A percentile compares a stretch with the other conserved stretches of the same genome.
Conservation (phyloP, 345 rosid species). For the Eucalyptus virginea region DNA sequence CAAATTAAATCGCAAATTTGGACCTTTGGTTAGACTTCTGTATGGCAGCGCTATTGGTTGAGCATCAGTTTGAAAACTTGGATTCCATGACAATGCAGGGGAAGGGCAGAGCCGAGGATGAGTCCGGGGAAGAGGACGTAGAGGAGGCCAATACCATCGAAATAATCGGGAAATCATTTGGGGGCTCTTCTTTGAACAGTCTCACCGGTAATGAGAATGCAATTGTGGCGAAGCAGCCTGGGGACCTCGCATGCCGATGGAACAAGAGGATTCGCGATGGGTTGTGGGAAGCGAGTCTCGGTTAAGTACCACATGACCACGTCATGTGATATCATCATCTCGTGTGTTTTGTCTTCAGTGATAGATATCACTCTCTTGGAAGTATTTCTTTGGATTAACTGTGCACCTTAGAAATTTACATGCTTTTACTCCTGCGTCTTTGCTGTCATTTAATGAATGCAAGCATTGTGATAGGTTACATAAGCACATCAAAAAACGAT, state of each 20-base stretch:
- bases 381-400: not conserved
- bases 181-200: constrained; percentile 33
- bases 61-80: too few species aligned
- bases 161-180: constrained; percentile 36
- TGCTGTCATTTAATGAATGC: not conserved
- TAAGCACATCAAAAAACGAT: constrained; percentile 62
- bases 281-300: too few species aligned
- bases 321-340: not conserved
- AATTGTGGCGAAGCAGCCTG: constrained; percentile 59
- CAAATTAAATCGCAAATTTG: too few species aligned
- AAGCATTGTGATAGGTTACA: constrained; percentile 41
- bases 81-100: too few species aligned
- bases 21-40: too few species aligned
- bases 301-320: too few species aligned
- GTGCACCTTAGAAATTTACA: not conserved
- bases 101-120: too few species aligned
- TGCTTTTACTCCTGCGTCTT: not conserved
- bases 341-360: not conserved
- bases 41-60: too few species aligned
- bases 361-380: not conserved
- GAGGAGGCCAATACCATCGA: constrained; percentile 4
- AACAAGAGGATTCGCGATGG: constrained; percentile 59
- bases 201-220: constrained; percentile 32
- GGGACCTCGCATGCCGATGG: constrained; percentile 99
- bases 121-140: too few species aligned